Percentiles rank a stretch among this genome's conserved stretches.
These are phyloP conservation scores for Lachnellula arida DNA, from an alignment of 2,329 filamentous ascomycete genomes.

Conservation along the genomic window DNA sequence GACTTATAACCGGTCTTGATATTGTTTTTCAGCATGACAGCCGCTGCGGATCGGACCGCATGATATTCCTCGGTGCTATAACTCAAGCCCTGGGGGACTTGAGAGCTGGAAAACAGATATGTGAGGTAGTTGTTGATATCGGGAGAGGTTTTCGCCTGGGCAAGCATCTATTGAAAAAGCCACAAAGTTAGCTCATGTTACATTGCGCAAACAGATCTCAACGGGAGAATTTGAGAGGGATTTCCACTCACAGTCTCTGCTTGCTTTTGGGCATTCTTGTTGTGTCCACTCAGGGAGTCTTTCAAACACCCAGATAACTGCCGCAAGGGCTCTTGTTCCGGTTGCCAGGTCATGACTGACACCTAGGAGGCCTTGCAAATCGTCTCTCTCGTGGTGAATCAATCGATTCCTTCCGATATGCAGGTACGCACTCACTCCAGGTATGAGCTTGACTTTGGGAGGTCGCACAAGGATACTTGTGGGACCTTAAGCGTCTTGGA, in stretches of 20 bases:
- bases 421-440: constrained; percentile 26
- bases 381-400: constrained; percentile 14
- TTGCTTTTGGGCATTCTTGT: constrained; percentile 77
- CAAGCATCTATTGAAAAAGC: constrained; percentile 68
- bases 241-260: constrained; percentile 70
- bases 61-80: constrained; percentile 60
- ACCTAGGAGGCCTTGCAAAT: constrained; percentile 16
- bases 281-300: constrained; percentile 83
- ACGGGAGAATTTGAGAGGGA: neutral
- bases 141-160: constrained; percentile 79
- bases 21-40: constrained; percentile 95
- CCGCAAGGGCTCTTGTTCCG: constrained; percentile 76
- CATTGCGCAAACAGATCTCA: neutral
- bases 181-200: constrained; percentile 5
- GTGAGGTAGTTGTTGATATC: constrained; percentile 98
- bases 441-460: constrained; percentile 16
- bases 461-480: constrained; percentile 32
- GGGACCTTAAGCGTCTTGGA: constrained; percentile 26
- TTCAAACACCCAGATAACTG: constrained; percentile 86
- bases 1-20: constrained; percentile 70
- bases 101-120: constrained; percentile 75
- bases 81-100: constrained; percentile 55
- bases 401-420: constrained; percentile 25
- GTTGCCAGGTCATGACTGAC: constrained; percentile 81
- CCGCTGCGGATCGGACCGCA: constrained; percentile 78